Evolutionary conservation across 345 rosid species (phyloP), one percentile per base, ranked within the genome.

Genomic region (Hibiscus syriacus): DNA sequence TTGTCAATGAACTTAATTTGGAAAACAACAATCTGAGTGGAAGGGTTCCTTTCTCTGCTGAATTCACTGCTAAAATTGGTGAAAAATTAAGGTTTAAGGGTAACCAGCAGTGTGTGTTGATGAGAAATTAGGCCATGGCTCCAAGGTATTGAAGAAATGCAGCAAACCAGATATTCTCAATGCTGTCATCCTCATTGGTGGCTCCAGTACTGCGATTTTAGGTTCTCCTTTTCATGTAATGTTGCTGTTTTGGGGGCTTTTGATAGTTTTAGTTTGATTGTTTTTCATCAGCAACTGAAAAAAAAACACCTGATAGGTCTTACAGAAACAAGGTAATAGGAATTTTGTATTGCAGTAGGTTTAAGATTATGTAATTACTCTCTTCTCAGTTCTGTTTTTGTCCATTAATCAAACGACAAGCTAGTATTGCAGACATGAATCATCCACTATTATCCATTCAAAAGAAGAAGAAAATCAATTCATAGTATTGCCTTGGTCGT

Each of bases 21-120:
- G 87, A 86, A 78, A 85, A 86, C 78, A 89, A 86, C 67, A 89
- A 81, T 67, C 57, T 88, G 67, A 84, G 79, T 27, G 92, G 92
- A 3, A 77, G 76, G 64, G 53, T 79, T 43, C 88, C 86, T 0
- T 86, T 86, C 64, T 55, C 84, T 27, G 82, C n/a, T n/a, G n/a
- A n/a, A n/a, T n/a, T n/a, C n/a, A n/a, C n/a, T n/a, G n/a, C n/a
- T n/a, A n/a, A n/a, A n/a, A n/a, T n/a, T n/a, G n/a, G n/a, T n/a
- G n/a, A n/a, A n/a, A n/a, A n/a, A n/a, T n/a, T n/a, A n/a, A n/a
- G 72, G 73, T 4, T 86, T 70, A 74, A 70, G 3, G 90, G 95
- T 53, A 88, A 83, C 76, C 83, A 3, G 68, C 59, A 22, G 66
- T 85, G 10, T 82, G 86, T 34, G 34, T 82, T 52, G 84, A 72